phyloP scores from a whole-genome alignment of 2,329 filamentous ascomycete genomes.

The Penicillium rolfsii region DNA sequence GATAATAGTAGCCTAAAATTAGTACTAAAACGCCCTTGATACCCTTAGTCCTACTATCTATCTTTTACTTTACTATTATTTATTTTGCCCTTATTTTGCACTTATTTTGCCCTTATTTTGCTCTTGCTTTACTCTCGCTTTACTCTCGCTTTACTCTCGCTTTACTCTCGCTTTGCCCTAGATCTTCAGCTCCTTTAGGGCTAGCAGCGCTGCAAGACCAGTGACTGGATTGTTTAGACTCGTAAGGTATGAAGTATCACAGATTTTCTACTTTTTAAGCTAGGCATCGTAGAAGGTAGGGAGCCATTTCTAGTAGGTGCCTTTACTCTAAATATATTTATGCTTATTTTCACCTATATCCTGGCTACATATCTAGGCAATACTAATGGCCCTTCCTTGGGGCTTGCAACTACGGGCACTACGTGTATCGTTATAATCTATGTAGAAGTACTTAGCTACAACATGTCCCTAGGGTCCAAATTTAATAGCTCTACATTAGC shows the following conservation, averaged over 20 bases:
- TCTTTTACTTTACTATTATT: no score
- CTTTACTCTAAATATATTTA: conserved; percentile 56
- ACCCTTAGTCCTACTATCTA: no score
- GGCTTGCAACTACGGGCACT: conserved; percentile 45
- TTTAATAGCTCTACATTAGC: conserved; percentile 43
- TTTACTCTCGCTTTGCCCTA: conserved; percentile 23
- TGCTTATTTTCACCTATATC: conserved; percentile 58
- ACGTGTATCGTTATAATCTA: conserved; percentile 58
- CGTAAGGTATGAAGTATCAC: conserved; percentile 55
- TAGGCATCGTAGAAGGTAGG: conserved; percentile 55
- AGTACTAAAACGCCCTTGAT: no score
- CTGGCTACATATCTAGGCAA: conserved; percentile 51
- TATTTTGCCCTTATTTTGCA: no score
- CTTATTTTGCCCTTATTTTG: no score
- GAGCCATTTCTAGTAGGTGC: conserved; percentile 55
- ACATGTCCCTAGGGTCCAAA: conserved; percentile 46
- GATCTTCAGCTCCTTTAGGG: conserved; percentile 56
- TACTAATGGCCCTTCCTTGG: conserved; percentile 32
- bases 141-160: no score
- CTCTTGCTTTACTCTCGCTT: no score
- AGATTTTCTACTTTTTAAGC: conserved; percentile 53
- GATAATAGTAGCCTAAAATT: no score
- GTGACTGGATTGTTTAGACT: conserved; percentile 59
- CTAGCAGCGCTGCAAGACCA: conserved; percentile 52
- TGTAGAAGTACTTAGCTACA: conserved; percentile 50